phyloP scores from a whole-genome alignment of 352 stramenopile genomes.

The Phytophthora pini region DNA sequence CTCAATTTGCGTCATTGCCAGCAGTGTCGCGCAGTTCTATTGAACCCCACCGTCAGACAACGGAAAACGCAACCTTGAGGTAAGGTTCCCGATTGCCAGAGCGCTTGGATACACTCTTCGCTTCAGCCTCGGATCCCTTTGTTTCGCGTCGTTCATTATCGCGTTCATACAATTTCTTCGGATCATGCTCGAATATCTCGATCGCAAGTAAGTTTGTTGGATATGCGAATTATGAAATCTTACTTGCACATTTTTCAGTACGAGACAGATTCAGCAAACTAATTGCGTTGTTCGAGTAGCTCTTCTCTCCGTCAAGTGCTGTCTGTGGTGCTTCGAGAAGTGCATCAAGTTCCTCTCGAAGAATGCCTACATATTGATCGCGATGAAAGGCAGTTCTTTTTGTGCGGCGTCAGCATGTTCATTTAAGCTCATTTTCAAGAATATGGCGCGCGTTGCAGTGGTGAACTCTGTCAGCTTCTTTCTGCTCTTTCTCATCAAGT shows the following conservation, averaged over 20 bases:
- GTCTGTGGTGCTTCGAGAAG: slow-evolving; percentile 96
- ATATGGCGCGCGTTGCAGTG: slow-evolving; percentile 91
- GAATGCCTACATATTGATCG: slow-evolving; percentile 95
- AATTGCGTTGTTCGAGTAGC: slow-evolving; percentile 89
- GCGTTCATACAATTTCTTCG: slow-evolving; percentile 96
- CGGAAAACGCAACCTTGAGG: slow-evolving; percentile 51
- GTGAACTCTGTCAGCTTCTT: slow-evolving; percentile 94
- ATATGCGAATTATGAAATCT: no score
- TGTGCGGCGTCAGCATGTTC: slow-evolving; percentile 92
- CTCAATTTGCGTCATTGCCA: slow-evolving; percentile 94
- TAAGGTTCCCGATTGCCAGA: slow-evolving; percentile 65
- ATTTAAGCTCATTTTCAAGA: slow-evolving; percentile 94
- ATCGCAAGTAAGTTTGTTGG: slow-evolving; percentile 82
- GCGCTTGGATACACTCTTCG: slow-evolving; percentile 53
- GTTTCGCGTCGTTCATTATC: slow-evolving; percentile 97
- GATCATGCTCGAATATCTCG: slow-evolving; percentile 93
- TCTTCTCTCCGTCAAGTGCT: slow-evolving; percentile 85
- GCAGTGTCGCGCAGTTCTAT: slow-evolving; percentile 93
- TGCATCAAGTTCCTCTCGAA: slow-evolving; percentile 98
- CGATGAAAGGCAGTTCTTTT: slow-evolving; percentile 83
- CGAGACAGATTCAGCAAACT: slow-evolving; percentile 72
- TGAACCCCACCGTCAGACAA: slow-evolving; percentile 69
- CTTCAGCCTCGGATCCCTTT: slow-evolving; percentile 47
- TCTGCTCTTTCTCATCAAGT: slow-evolving; percentile 94
- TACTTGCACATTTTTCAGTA: slow-evolving; percentile 39